Percentiles rank a stretch among this genome's conserved stretches.
Evolutionary conservation across 2,329 filamentous ascomycete genomes (phyloP).

Genomic region (Fusarium incarnatum): DNA sequence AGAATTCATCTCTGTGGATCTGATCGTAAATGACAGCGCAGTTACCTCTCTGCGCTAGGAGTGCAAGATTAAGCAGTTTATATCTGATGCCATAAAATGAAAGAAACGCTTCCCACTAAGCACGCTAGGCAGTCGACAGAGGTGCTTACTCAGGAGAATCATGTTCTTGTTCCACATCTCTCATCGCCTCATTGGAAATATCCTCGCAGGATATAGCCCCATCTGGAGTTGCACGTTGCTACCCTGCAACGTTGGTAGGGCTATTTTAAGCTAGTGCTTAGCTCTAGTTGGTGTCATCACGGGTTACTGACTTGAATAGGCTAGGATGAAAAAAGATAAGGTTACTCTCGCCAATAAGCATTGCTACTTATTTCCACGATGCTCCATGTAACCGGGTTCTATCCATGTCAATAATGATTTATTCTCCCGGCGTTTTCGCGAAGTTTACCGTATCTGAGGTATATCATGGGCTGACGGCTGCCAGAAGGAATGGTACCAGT

Average conservation of each 20-base stretch:
- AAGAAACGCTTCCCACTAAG: not conserved
- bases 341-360: not conserved
- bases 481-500: not conserved
- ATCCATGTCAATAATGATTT: rapidly evolving
- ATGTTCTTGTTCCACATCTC: not conserved
- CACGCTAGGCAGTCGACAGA: rapidly evolving
- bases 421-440: not conserved
- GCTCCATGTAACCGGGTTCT: not conserved
- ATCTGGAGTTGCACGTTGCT: not conserved
- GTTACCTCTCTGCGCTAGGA: rapidly evolving
- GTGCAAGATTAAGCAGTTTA: rapidly evolving
- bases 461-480: not conserved
- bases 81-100: not conserved
- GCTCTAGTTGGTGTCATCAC: not conserved
- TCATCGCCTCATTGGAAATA: not conserved
- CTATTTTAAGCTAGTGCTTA: not conserved
- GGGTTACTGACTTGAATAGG: not conserved
- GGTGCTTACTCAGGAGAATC: rapidly evolving
- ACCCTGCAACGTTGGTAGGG: not conserved
- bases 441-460: not conserved
- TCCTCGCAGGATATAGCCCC: not conserved
- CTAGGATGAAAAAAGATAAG: rapidly evolving
- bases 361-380: not conserved
- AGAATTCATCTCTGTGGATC: rapidly evolving
- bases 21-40: not conserved